These are phyloP conservation scores for Coemansia sp. DNA, from an alignment of 192 early-diverging fungal genomes.

Conservation along the genomic window DNA sequence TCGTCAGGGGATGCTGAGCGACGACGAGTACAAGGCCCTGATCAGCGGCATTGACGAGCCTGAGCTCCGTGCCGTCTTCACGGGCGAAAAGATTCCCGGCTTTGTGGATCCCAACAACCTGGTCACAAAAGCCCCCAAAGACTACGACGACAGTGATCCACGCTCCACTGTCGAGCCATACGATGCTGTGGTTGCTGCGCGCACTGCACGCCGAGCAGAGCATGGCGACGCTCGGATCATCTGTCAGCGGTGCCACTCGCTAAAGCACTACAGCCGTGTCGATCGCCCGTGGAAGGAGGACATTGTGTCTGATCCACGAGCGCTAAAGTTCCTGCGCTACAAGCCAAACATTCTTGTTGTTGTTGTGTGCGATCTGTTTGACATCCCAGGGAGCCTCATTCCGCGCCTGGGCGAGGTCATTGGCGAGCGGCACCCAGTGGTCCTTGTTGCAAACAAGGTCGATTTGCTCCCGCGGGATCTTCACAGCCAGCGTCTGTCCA, in stretches of 20 bases:
- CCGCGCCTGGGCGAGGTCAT: conserved; percentile 49
- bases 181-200: conserved; percentile 13
- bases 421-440: conserved; percentile 48
- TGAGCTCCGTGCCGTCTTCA: conserved; percentile 18
- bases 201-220: conserved; percentile 29
- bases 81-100: conserved; percentile 19
- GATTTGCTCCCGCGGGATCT: conserved; percentile 60
- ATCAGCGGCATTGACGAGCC: conserved; percentile 44
- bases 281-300: conserved; percentile 47
- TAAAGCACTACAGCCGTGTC: conserved; percentile 52
- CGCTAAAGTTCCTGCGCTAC: conserved; percentile 53
- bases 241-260: conserved; percentile 63
- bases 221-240: conserved; percentile 45
- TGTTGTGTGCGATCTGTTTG: conserved; percentile 59
- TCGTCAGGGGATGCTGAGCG: conserved; percentile 28
- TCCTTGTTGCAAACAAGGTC: conserved; percentile 67
- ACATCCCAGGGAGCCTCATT: conserved; percentile 61
- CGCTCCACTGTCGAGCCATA: neutral
- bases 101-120: conserved; percentile 9
- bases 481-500: conserved; percentile 50
- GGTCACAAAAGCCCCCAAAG: neutral
- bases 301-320: conserved; percentile 49
- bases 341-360: conserved; percentile 51
- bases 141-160: neutral
- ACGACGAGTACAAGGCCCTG: conserved; percentile 32